phyloP scores from a whole-genome alignment of 768 basidiomycete genomes.

The Filobasidium floriforme region DNA sequence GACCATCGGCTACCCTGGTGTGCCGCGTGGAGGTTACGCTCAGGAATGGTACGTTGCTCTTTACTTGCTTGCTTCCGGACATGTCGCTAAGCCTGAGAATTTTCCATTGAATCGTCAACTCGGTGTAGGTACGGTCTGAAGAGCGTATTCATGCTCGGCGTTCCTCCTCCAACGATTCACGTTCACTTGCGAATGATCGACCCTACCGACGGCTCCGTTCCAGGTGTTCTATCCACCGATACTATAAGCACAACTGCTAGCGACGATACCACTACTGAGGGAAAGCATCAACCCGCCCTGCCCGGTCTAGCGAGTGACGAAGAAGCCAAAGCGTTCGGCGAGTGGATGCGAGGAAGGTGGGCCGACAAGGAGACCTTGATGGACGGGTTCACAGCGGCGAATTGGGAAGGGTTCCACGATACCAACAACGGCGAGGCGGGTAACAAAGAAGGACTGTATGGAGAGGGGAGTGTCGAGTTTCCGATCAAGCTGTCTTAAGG shows the following conservation, averaged over 20 bases:
- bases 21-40: slow-evolving; percentile 71
- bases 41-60: slow-evolving; percentile 52
- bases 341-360: slow-evolving; percentile 79
- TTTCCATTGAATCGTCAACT: slow-evolving; percentile 1
- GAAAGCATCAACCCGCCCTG: neutral
- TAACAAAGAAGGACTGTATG: neutral
- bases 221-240: slow-evolving; percentile 44
- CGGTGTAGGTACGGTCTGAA: slow-evolving; percentile 62
- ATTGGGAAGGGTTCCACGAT: neutral
- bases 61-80: neutral
- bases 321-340: slow-evolving; percentile 64
- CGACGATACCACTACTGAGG: neutral
- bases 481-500: neutral
- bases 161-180: slow-evolving; percentile 77
- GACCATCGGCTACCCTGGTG: slow-evolving; percentile 83
- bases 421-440: neutral
- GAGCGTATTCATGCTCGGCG: slow-evolving; percentile 72
- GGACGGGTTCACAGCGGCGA: slow-evolving; percentile 50
- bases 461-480: neutral
- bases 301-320: slow-evolving; percentile 23
- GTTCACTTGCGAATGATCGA: slow-evolving; percentile 76
- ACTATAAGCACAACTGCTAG: slow-evolving; percentile 3
- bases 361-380: slow-evolving; percentile 72
- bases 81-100: neutral
- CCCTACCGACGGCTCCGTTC: slow-evolving; percentile 48